Base-by-base conservation (phyloP, 2,329 filamentous ascomycete genomes). In the Macrophomina phaseolina region DNA sequence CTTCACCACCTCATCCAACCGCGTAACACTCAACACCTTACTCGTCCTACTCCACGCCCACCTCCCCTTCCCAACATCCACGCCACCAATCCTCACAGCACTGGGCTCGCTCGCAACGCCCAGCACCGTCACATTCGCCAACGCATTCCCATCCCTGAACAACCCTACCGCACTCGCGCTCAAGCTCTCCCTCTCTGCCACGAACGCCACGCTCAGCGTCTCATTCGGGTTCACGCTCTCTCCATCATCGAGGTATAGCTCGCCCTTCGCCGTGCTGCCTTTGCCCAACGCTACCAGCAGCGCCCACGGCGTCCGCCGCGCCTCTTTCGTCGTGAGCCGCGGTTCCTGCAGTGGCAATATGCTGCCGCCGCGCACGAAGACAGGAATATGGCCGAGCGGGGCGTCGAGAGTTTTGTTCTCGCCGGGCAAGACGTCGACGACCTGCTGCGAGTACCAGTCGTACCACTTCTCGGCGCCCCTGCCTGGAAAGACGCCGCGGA, bases 241-340 rank as follows among this genome's bases (percentile, higher is more conserved):
- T 1, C 91, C 91, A 71, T 94, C 91, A 71, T 94, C 91, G 7
- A 93, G 74, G 73, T 94, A 93, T 36, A 94, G 76, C 18, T 80
- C 76, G 0, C 91, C 91, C 1, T 72, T 79, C 0, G 91, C 90
- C 1, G 77, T 75, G 0, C 88, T 87, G 16, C 83, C 72, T 1
- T 73, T 71, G 69, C 85, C 82, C 0, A 91, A 83, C 2, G 90
- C 89, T 0, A 87, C 85, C 9, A 93, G 80, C 48, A 94, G 70
- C 7, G 85, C 86, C 89, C 90, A 94, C 0, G 87, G 84, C 56
- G 87, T 91, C 58, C 83, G 81, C 42, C 90, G 83, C 23, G 84
- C 86, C 42, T 87, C 87, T 0, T 81, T 78, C 0, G 90, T 93
- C 2, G 90, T 93, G 77, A 90, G 80, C 0, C 84, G 88, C 0